Conservation (phyloP, 495 filamentous ascomycete genomes). For the Hyaloscypha finlandica region DNA sequence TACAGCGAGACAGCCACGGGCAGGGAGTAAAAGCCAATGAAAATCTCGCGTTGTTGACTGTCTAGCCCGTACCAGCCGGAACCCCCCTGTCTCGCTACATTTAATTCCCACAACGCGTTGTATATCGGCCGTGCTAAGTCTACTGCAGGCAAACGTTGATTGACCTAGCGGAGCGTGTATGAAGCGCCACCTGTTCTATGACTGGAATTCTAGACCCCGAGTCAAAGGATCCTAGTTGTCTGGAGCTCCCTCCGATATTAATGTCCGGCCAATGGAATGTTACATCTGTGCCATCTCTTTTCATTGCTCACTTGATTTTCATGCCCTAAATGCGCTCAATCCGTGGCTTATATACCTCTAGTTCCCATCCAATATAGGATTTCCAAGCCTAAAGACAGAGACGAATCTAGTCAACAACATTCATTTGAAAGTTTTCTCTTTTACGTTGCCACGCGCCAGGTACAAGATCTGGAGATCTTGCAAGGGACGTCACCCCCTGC, state of each 20-base stretch:
- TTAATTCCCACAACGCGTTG: too few relatives aligned
- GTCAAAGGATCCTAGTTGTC: neutral
- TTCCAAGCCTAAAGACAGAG: constrained; percentile 7
- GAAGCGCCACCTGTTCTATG: neutral
- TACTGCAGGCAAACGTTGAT: neutral
- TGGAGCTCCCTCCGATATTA: neutral
- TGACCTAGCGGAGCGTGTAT: neutral
- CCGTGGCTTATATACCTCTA: neutral
- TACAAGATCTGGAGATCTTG: neutral
- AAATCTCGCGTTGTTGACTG: too few relatives aligned
- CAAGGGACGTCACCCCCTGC: neutral
- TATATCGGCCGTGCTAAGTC: neutral
- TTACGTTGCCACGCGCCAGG: neutral
- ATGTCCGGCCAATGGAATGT: constrained; percentile 11
- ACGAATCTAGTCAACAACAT: constrained; percentile 16
- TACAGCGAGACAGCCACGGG: too few relatives aligned
- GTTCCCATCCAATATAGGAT: neutral
- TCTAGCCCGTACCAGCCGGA: too few relatives aligned
- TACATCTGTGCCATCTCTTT: neutral
- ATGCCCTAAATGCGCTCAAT: neutral
- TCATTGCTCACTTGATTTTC: neutral
- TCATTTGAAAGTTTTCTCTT: neutral
- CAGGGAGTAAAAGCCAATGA: too few relatives aligned
- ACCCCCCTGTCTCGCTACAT: too few relatives aligned
- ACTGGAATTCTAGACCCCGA: neutral